Conservation (phyloP, 1,139 yeast species). For the Geotrichum citri-aurantii region DNA sequence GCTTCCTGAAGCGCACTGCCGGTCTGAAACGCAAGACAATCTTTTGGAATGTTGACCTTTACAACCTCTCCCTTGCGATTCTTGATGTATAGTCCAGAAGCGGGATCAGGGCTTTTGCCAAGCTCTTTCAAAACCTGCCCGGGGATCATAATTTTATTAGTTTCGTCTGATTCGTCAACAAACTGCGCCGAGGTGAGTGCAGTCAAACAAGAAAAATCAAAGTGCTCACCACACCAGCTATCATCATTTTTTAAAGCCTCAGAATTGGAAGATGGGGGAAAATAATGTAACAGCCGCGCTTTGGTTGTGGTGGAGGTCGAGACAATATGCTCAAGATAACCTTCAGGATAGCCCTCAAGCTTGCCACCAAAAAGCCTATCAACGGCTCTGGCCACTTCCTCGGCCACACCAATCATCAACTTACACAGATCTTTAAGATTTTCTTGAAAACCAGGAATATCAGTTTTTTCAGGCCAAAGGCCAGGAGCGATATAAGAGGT, state of each 20-base stretch:
- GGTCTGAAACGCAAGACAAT: conserved; percentile 59
- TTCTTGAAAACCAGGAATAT: conserved; percentile 28
- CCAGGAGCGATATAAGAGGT: conserved; percentile 48
- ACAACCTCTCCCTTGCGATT: conserved; percentile 44
- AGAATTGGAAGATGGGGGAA: conserved; percentile 4
- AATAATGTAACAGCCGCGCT: conserved; percentile 56
- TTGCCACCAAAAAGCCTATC: conserved; percentile 41
- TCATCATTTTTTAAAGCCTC: conserved; percentile 14
- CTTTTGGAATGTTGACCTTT: conserved; percentile 50
- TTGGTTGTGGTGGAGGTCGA: conserved; percentile 50
- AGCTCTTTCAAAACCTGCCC: conserved; percentile 24
- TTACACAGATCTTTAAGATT: conserved; percentile 37
- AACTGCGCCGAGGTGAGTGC: conserved; percentile 56
- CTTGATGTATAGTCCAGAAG: conserved; percentile 50
- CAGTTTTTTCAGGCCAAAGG: conserved; percentile 47
- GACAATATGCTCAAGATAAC: conserved; percentile 45
- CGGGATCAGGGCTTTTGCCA: conserved; percentile 41
- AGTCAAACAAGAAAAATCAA: conserved; percentile 59
- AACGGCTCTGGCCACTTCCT: conserved; percentile 48
- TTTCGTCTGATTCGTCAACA: conserved; percentile 38
- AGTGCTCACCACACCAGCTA: conserved; percentile 63
- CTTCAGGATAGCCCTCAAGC: conserved; percentile 34
- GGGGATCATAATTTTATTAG: neutral
- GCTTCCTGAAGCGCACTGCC: conserved; percentile 57
- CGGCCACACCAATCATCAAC: conserved; percentile 48